Base-by-base conservation (phyloP, 331 rosid genomes). In the Phaseolus coccineus region DNA sequence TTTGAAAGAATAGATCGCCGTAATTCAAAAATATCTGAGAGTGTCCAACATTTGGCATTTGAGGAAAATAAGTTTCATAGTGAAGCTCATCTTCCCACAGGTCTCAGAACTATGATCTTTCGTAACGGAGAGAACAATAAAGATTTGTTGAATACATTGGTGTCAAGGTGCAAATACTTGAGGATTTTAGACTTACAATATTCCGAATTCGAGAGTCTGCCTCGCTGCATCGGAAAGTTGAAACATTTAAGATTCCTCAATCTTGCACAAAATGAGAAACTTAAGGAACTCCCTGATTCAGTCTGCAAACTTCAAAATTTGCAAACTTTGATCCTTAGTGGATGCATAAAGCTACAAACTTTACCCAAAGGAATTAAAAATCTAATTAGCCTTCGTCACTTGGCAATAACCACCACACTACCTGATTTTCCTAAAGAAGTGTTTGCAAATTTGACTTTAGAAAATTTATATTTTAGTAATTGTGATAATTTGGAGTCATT, bases 321-420 rank as follows among this genome's bases (percentile, higher is more conserved):
- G 58, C 77, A 68, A 24, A 2, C 10, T 42, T 62, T 86, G 31
- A 0, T 0, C 5, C 28, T 83, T 6, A 0, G 0, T 1, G 22
- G 15, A 28, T 84, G 77, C 55, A 13, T 0, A 16, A 5, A 42
- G 65, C 72, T 86, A 3, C 33, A 69, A 40, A 24, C 0, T 39
- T 31, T 86, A 28, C 85, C 87, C 5, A 62, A 28, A 50, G 59
- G 70, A 31, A 28, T 78, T 7, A 35, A 51, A 28, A 69, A 69
- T 11, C 37, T 78, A 35, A 56, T 68, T 5, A 68, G 27, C 33
- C 83, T 86, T 1, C 74, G 64, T 35, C 3, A 2, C 3, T 30
- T 86, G 70, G 0, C 0, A 0, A 3, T 81, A 62, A 85, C 84
- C 53, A 81, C 81, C 66, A 71, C n/a, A 15, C 73, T 57, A 7